Percentiles rank a stretch among this genome's conserved stretches.
Evolutionary conservation across 768 basidiomycete genomes (phyloP).

Genomic region (Infundibulicybe gibba): DNA sequence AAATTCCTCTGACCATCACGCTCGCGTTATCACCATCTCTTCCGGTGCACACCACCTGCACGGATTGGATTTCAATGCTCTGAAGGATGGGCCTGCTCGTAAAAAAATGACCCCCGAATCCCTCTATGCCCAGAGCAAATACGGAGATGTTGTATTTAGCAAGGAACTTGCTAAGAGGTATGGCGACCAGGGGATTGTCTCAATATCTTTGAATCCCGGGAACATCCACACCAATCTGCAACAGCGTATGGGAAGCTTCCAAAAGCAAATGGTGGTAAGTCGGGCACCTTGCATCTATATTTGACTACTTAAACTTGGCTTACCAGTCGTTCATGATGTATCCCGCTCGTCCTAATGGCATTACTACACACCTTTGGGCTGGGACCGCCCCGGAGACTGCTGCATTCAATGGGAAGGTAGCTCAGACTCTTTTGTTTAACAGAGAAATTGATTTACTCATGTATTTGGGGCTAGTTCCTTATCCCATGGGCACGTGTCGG

Average conservation of each 20-base stretch:
- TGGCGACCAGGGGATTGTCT: conserved; percentile 20
- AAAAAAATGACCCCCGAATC: conserved; percentile 6
- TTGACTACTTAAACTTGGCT: too few relatives aligned
- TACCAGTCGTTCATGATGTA: conserved; percentile 7
- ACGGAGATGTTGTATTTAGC: conserved; percentile 24
- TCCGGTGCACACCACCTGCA: conserved; percentile 22
- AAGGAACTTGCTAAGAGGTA: conserved; percentile 21
- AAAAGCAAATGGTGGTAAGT: background rate
- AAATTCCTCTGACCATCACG: conserved; percentile 21
- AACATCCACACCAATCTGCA: conserved; percentile 27
- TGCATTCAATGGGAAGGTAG: conserved; percentile 26
- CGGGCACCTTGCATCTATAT: too few relatives aligned
- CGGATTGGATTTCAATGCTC: conserved; percentile 30
- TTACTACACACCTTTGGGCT: conserved; percentile 33
- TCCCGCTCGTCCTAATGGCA: conserved; percentile 21
- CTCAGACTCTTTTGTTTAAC: background rate
- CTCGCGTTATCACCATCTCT: conserved; percentile 35
- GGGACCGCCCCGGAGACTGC: conserved; percentile 28
- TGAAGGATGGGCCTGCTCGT: conserved; percentile 31
- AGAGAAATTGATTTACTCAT: background rate
- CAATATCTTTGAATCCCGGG: conserved; percentile 21
- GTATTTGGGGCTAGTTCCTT: conserved; percentile 30
- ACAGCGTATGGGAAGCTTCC: conserved; percentile 14
- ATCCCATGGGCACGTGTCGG: conserved; percentile 42
- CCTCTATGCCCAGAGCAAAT: conserved; percentile 29